These are phyloP conservation scores for Astraeus odoratus DNA, from an alignment of 768 basidiomycete species.

Conservation along the genomic window DNA sequence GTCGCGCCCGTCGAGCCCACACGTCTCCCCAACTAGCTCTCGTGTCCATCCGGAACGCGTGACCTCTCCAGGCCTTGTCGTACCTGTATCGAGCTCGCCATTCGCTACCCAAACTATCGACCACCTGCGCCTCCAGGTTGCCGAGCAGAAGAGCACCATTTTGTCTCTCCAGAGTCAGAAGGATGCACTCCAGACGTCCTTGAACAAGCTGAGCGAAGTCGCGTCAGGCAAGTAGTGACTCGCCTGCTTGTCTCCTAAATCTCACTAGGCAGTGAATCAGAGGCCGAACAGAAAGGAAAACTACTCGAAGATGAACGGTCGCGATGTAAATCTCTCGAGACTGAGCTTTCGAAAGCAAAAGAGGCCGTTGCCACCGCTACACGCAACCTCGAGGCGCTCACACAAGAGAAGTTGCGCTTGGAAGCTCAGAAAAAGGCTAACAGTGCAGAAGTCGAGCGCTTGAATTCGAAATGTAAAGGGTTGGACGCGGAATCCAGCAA, in stretches of 20 bases:
- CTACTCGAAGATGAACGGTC: constrained; percentile 15
- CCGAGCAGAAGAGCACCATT: constrained; percentile 13
- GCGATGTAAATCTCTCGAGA: constrained; percentile 14
- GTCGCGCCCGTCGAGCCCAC: constrained; percentile 29
- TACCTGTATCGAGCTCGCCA: constrained; percentile 1
- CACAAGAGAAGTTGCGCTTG: constrained; percentile 19
- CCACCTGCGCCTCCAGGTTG: constrained; percentile 11
- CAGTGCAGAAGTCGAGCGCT: constrained; percentile 10
- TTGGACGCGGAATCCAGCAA: constrained; percentile 10
- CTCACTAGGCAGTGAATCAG: constrained; percentile 9
- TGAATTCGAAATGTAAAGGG: constrained; percentile 10
- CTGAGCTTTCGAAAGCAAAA: constrained; percentile 15
- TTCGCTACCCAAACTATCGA: constrained; percentile 5
- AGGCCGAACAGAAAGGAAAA: constrained; percentile 8
- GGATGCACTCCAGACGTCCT: constrained; percentile 19
- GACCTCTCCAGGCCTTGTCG: constrained; percentile 10
- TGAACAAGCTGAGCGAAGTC: constrained; percentile 23
- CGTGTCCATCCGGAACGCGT: constrained; percentile 10
- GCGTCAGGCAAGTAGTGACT: constrained; percentile 22
- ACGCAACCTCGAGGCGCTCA: constrained; percentile 14
- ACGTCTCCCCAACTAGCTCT: constrained; percentile 11
- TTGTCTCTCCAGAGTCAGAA: constrained; percentile 23
- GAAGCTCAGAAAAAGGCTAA: constrained; percentile 9
- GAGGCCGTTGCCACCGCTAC: constrained; percentile 5
- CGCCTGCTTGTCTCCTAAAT: not conserved